A percentile compares a stretch with the other conserved stretches of the same genome.
These are phyloP conservation scores for Nakazawaea peltata DNA, from an alignment of 805 yeast species.

Conservation along the genomic window DNA sequence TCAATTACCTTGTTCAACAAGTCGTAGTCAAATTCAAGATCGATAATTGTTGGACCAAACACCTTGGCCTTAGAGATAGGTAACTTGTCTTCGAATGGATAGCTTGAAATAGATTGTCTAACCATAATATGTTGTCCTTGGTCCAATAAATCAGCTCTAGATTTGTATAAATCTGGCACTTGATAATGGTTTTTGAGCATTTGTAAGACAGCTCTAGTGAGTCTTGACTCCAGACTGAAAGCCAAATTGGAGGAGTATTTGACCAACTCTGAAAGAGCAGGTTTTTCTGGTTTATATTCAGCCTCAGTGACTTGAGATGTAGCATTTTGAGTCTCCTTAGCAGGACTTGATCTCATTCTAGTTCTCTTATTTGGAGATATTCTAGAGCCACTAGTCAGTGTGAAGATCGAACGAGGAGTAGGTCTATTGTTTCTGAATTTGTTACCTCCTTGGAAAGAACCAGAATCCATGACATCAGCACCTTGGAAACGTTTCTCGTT, in stretches of 20 bases:
- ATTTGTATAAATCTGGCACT: conserved; percentile 7
- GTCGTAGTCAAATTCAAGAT: conserved; percentile 7
- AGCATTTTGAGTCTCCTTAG: not conserved
- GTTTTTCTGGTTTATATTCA: conserved; percentile 1
- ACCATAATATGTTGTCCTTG: not conserved
- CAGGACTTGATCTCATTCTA: not conserved
- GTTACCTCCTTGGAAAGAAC: not conserved
- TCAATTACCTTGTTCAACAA: conserved; percentile 8
- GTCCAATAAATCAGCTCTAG: not conserved
- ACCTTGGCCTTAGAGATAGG: not conserved
- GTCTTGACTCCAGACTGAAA: conserved; percentile 6
- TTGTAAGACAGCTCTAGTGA: conserved; percentile 8
- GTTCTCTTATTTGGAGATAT: not conserved
- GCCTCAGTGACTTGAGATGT: not conserved
- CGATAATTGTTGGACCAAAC: conserved; percentile 6
- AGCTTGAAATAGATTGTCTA: conserved; percentile 4
- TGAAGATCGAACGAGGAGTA: conserved; percentile 1
- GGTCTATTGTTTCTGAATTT: not conserved
- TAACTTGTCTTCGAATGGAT: conserved; percentile 4
- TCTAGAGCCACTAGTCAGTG: not conserved
- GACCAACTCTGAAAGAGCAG: conserved; percentile 7
- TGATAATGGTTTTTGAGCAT: conserved; percentile 2
- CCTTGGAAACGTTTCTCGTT: conserved; percentile 1
- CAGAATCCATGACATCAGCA: conserved; percentile 3
- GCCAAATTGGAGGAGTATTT: conserved; percentile 7